Percentiles rank a stretch among this genome's conserved stretches.
Evolutionary conservation across 352 stramenopile species (phyloP).

Genomic region (Pythium graminicola): DNA sequence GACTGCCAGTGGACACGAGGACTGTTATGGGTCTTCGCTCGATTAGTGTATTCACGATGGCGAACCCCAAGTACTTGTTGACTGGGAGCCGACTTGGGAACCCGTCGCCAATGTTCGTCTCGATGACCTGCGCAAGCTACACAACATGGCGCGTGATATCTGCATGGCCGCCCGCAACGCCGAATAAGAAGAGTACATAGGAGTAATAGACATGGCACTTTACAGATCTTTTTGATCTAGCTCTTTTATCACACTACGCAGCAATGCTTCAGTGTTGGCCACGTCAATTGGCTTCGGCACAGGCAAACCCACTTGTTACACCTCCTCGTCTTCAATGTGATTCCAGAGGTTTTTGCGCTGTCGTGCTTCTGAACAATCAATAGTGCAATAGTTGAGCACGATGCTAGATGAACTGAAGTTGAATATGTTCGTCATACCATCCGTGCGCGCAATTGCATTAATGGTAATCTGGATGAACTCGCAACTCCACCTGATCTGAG

Average conservation of each 20-base stretch:
- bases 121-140: not conserved
- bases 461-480: not conserved
- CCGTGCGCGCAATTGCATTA: too few species aligned
- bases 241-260: not conserved
- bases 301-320: too few species aligned
- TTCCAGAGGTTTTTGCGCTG: too few species aligned
- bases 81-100: conserved; percentile 8
- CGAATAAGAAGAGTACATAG: not conserved
- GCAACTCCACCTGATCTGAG: not conserved
- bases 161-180: not conserved
- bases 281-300: not conserved
- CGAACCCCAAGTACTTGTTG: conserved; percentile 4
- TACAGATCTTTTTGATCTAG: not conserved
- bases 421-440: too few species aligned
- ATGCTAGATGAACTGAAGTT: too few species aligned
- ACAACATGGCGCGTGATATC: conserved; percentile 2
- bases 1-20: conserved; percentile 4
- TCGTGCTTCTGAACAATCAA: too few species aligned
- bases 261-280: not conserved
- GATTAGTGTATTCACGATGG: conserved; percentile 2
- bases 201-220: conserved; percentile 2
- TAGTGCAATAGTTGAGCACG: too few species aligned
- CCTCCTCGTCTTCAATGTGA: too few species aligned
- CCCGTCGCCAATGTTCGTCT: not conserved
- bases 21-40: not conserved